Evolutionary conservation across 441 rosid species (phyloP).

Genomic region (Corymbia citriodora): DNA sequence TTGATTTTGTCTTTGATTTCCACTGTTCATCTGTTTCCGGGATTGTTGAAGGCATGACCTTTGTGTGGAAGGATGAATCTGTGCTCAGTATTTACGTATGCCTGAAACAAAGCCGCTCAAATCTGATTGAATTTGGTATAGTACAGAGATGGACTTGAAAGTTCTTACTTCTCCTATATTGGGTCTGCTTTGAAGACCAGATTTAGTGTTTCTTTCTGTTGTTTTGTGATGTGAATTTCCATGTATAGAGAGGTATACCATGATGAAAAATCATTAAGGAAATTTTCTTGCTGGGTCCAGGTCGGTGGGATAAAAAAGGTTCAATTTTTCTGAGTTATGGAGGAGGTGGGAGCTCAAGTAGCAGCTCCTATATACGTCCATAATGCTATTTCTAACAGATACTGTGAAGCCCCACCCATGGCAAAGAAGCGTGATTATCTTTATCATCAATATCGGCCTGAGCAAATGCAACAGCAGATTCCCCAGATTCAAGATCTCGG

Average conservation of each 20-base stretch:
- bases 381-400: slow-evolving; percentile 35
- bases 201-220: not conserved
- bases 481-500: slow-evolving; percentile 1
- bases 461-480: slow-evolving; percentile 20
- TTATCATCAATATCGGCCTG: slow-evolving; percentile 30
- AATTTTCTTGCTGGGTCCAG: not conserved
- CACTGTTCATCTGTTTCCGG: not conserved
- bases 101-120: not conserved
- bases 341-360: slow-evolving; percentile 71
- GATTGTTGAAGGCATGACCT: not conserved
- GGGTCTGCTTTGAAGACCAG: not conserved
- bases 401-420: slow-evolving; percentile 33
- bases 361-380: slow-evolving; percentile 60
- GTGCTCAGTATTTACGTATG: not conserved
- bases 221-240: not conserved
- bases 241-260: not conserved
- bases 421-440: slow-evolving; percentile 63
- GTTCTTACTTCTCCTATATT: not conserved
- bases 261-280: not conserved
- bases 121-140: not conserved
- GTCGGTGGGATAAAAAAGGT: not conserved
- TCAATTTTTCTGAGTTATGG: slow-evolving; percentile 34
- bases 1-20: not conserved
- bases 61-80: not conserved
- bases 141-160: not conserved